Conservation (phyloP, 2,329 filamentous ascomycete genomes). For the Claviceps digitariae region DNA sequence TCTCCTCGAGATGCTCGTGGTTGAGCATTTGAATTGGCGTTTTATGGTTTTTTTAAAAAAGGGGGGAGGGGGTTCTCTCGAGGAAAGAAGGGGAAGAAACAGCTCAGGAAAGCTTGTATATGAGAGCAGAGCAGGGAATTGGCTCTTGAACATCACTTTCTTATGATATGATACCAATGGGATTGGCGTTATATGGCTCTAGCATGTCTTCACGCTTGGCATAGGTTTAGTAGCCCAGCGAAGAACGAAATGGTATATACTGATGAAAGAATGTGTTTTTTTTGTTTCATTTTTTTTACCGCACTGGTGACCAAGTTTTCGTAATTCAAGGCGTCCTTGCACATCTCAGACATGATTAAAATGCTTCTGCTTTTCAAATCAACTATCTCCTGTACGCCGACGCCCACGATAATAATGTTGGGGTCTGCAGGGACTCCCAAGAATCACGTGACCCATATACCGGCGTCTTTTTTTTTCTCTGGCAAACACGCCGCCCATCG, state of each 20-base stretch:
- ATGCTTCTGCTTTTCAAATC: neutral
- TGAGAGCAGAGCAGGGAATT: conserved; percentile 4
- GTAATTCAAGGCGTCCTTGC: neutral
- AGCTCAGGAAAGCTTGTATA: conserved; percentile 3
- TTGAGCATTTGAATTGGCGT: conserved; percentile 4
- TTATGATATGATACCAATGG: conserved; percentile 24
- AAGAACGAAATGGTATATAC: neutral
- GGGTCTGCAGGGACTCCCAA: too few relatives aligned
- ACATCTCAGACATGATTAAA: neutral
- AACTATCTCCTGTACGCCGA: neutral
- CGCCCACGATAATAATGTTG: neutral
- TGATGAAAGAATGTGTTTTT: neutral
- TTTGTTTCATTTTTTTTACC: too few relatives aligned
- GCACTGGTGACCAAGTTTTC: neutral
- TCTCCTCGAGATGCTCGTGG: neutral
- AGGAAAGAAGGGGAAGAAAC: neutral
- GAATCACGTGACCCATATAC: neutral
- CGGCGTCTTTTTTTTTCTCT: neutral
- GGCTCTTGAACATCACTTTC: conserved; percentile 8
- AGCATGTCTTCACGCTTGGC: neutral
- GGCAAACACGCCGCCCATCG: neutral
- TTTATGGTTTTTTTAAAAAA: conserved; percentile 2
- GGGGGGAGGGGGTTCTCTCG: neutral
- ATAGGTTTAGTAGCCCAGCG: neutral
- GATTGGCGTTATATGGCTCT: conserved; percentile 14